Percentiles rank a stretch among this genome's conserved stretches.
phyloP scores from a whole-genome alignment of 176 grass and related monocot genomes.

The Oryza nivara region DNA sequence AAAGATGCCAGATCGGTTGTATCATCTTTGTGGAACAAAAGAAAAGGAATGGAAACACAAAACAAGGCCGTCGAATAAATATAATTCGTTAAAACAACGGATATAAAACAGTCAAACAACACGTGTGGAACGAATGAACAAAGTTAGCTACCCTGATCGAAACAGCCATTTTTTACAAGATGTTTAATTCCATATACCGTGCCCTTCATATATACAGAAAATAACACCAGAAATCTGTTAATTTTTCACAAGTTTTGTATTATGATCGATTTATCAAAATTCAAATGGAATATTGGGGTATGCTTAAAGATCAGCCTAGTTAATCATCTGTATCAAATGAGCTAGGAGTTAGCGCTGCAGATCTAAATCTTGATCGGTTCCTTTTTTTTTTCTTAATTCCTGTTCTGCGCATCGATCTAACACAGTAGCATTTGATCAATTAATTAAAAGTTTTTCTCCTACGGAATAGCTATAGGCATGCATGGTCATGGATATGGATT shows the following conservation, averaged over 20 bases:
- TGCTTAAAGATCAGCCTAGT: background rate
- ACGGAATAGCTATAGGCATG: background rate
- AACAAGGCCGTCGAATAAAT: background rate
- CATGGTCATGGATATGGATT: background rate
- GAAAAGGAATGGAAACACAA: background rate
- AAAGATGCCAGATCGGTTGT: background rate
- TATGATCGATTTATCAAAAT: background rate
- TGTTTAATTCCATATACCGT: background rate
- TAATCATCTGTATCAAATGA: background rate
- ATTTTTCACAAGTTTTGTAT: background rate
- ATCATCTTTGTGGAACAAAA: background rate
- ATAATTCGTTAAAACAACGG: background rate
- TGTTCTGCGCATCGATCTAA: background rate
- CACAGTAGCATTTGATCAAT: background rate
- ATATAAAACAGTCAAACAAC: background rate
- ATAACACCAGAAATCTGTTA: background rate
- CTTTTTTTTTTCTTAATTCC: background rate
- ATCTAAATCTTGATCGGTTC: background rate
- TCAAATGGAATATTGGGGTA: background rate
- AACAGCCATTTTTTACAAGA: background rate
- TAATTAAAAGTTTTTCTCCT: constrained; percentile 1
- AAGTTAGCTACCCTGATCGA: background rate
- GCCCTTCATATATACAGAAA: background rate
- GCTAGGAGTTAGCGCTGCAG: background rate
- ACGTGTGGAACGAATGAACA: background rate